phyloP scores from a whole-genome alignment of 768 basidiomycete genomes.

The Nidula microcarpa region DNA sequence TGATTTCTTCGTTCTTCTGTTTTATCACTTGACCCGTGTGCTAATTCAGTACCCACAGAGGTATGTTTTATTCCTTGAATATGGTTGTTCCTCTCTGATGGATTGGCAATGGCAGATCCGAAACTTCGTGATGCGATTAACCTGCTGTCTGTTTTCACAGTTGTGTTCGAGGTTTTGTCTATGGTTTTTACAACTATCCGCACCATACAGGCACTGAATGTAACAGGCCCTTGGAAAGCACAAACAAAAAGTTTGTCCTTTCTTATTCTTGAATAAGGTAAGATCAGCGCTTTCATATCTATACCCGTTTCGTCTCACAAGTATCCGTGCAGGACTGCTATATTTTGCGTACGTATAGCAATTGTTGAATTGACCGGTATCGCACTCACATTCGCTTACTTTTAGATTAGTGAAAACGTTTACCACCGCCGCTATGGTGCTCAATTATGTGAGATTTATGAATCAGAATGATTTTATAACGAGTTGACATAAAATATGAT shows the following conservation, averaged over 20 bases:
- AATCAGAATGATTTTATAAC: background rate
- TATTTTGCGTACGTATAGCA: background rate
- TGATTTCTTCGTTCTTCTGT: background rate
- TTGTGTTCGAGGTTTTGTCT: background rate
- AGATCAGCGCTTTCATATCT: background rate
- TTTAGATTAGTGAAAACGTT: background rate
- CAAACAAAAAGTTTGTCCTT: background rate
- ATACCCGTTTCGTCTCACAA: background rate
- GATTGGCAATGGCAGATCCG: background rate
- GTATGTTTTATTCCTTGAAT: background rate
- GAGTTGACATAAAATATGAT: background rate
- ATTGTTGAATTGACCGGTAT: background rate
- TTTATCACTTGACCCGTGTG: no score
- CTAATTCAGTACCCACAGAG: background rate
- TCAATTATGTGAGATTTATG: background rate
- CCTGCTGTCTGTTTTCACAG: background rate
- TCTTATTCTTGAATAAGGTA: background rate
- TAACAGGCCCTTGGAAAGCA: background rate
- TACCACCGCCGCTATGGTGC: background rate
- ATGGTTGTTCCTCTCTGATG: background rate
- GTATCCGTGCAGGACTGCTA: background rate
- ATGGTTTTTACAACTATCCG: background rate
- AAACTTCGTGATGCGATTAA: background rate
- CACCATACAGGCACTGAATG: background rate
- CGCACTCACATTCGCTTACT: background rate